Percentiles rank a stretch among this genome's conserved stretches.
These are phyloP conservation scores for Penicillium lividum DNA, from an alignment of 495 filamentous ascomycete genomes.

Conservation along the genomic window DNA sequence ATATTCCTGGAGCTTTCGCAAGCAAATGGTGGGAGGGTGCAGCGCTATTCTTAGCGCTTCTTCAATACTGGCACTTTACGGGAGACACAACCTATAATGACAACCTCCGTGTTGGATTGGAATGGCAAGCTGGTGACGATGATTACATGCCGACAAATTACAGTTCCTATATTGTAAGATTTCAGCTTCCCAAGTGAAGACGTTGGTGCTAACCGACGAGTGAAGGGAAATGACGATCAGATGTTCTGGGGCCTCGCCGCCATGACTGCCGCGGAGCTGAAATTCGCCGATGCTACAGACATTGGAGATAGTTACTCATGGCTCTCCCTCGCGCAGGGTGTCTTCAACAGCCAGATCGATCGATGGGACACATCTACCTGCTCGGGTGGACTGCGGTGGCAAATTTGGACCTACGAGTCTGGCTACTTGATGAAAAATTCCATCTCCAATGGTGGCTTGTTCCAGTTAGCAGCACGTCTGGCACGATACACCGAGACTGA, in stretches of 20 bases:
- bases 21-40: slow-evolving; percentile 79
- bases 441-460: slow-evolving; percentile 68
- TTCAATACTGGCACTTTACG: slow-evolving; percentile 59
- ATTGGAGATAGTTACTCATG: slow-evolving; percentile 57
- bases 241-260: slow-evolving; percentile 59
- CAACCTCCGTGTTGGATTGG: slow-evolving; percentile 49
- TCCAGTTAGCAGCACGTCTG: slow-evolving; percentile 68
- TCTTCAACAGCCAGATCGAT: slow-evolving; percentile 69
- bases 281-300: slow-evolving; percentile 41
- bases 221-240: slow-evolving; percentile 58
- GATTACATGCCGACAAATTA: slow-evolving; percentile 52
- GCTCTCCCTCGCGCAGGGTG: slow-evolving; percentile 74
- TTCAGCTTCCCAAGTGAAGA: not conserved
- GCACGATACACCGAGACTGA: slow-evolving; percentile 64
- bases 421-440: slow-evolving; percentile 69
- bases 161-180: slow-evolving; percentile 39
- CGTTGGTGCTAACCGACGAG: not conserved
- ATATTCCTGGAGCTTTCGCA: slow-evolving; percentile 58
- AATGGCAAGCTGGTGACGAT: slow-evolving; percentile 47
- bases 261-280: slow-evolving; percentile 55
- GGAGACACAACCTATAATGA: slow-evolving; percentile 56
- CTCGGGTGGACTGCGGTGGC: slow-evolving; percentile 57
- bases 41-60: slow-evolving; percentile 54
- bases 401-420: slow-evolving; percentile 52
- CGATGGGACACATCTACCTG: slow-evolving; percentile 54